Evolutionary conservation across 164 flowering plant genomes (phyloP).

Genomic region (Vitis vinifera): DNA sequence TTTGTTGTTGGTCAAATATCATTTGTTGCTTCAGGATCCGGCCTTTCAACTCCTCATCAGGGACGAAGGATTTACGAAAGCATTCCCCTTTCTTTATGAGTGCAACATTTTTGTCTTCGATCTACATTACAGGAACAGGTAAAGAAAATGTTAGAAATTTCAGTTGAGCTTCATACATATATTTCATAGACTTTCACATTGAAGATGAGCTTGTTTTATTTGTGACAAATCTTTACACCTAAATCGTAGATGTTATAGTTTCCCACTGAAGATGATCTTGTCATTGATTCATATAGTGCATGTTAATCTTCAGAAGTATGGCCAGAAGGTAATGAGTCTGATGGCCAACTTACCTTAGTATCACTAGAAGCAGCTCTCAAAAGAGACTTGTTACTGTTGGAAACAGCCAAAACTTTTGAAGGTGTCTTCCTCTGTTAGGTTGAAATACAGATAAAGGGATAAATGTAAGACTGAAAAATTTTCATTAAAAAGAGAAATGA

Average conservation of each 20-base stretch:
- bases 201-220: not conserved
- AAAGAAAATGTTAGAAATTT: conserved; percentile 9
- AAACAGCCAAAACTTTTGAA: conserved; percentile 23
- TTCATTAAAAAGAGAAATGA: not conserved
- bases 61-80: conserved; percentile 15
- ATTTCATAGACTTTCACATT: not conserved
- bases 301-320: not conserved
- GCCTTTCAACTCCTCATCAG: conserved; percentile 47
- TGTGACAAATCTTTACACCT: too few relatives aligned
- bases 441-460: conserved; percentile 1
- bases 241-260: too few relatives aligned
- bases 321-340: not conserved
- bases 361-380: conserved; percentile 30
- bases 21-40: conserved; percentile 45
- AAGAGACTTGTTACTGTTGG: conserved; percentile 34
- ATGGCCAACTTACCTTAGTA: conserved; percentile 39
- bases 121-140: conserved; percentile 19
- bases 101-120: conserved; percentile 31
- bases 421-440: conserved; percentile 37
- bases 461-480: not conserved
- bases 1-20: conserved; percentile 70
- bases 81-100: conserved; percentile 24
- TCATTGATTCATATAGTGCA: too few relatives aligned
- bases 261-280: too few relatives aligned
- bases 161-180: not conserved